Base-by-base conservation (phyloP, 139 green algal genomes). In the Mychonastes homosphaera region DNA sequence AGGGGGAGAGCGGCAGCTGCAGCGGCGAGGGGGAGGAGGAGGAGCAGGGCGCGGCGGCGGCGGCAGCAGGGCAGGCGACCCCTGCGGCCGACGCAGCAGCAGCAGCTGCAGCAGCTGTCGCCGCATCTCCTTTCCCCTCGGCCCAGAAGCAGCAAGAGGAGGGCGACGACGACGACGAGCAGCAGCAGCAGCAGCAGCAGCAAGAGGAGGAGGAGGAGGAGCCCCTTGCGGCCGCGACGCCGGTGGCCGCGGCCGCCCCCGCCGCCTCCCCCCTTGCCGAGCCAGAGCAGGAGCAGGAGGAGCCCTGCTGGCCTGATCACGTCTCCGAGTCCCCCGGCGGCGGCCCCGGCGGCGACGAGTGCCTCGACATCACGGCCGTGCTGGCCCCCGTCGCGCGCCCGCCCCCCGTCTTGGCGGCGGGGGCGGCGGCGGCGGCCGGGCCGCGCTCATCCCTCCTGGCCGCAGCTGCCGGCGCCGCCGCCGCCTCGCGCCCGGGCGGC, bases 1-100 rank as follows among this genome's bases (percentile, higher is more conserved):
- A 53, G 18, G 71, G 70, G 29, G 77, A 84, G 55, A 81, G 63
- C 46, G 35, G 35, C 29, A 21, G 24, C 15, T 24, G 44, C 18
- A 29, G 7, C 8, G 18, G 8, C 44, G 26, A 26, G 9, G 18
- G 41, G 29, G 26, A 56, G 8, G 24, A 41, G 27, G 26, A 36
- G 10, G 24, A 8, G 34, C 48, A 35, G 12, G 27, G 5, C 24
- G 9, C 12, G 48, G 43, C 56, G 46, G 13, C 56, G 54, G 56
- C 18, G 46, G 56, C 38, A 62, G 55, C 55, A 62, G 55, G 23
- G 12, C 38, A 50, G 27, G 21, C 27, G 9, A 33, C 1, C 27
- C 23, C 50, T 16, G 30, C 51, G 23, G 51, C 51, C 43, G 18
- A 30, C 6, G 12, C 44, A 52, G 44, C 44, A 52, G n/a, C 18